phyloP scores from a whole-genome alignment of 768 basidiomycete genomes.

The Agrocybe pediades region DNA sequence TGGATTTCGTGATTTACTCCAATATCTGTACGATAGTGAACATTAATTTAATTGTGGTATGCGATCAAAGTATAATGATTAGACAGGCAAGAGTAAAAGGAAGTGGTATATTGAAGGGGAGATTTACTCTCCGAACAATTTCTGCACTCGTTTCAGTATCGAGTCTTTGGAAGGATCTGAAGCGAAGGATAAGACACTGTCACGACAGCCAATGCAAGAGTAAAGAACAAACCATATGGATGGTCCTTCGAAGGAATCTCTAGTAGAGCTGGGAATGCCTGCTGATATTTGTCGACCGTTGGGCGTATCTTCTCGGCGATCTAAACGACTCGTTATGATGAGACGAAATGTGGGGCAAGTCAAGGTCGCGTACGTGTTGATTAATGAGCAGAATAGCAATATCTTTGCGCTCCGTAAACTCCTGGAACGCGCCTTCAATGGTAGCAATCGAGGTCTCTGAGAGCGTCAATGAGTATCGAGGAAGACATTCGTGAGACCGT shows the following conservation, averaged over 20 bases:
- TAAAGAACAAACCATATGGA: constrained; percentile 76
- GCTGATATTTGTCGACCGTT: constrained; percentile 91
- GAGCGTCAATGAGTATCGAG: neutral
- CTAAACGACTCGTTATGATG: constrained; percentile 41
- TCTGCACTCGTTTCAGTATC: constrained; percentile 94
- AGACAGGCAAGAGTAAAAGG: constrained; percentile 2
- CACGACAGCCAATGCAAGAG: neutral
- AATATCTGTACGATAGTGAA: constrained; percentile 4
- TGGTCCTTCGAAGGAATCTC: constrained; percentile 99
- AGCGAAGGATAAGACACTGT: neutral
- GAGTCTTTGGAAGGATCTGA: constrained; percentile 95
- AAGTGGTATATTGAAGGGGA: neutral
- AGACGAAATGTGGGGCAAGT: neutral
- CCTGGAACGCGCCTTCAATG: constrained; percentile 92
- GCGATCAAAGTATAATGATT: neutral
- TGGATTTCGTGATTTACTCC: constrained; percentile 56
- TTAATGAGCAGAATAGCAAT: constrained; percentile 97
- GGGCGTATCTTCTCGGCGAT: constrained; percentile 97
- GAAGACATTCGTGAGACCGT: neutral
- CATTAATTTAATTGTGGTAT: constrained; percentile 12
- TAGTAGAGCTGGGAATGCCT: constrained; percentile 93
- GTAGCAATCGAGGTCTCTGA: constrained; percentile 88
- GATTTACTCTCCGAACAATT: constrained; percentile 85
- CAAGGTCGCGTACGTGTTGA: constrained; percentile 75
- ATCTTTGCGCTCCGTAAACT: constrained; percentile 93